A percentile compares a stretch with the other conserved stretches of the same genome.
These are phyloP conservation scores for Sporisorium exsertum DNA, from an alignment of 1,284 basidiomycete genomes.

Conservation along the genomic window DNA sequence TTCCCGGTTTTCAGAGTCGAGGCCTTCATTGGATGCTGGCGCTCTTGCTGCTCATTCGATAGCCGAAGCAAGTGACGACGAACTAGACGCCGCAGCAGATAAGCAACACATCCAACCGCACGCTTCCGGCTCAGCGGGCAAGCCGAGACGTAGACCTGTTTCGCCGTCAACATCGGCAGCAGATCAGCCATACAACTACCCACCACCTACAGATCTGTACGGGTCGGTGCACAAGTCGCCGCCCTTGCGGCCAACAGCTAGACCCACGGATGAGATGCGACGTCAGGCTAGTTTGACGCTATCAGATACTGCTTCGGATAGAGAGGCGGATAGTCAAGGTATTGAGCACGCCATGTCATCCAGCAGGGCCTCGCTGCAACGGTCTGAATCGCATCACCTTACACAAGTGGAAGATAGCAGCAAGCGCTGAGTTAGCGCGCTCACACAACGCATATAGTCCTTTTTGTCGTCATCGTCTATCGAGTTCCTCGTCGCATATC, in stretches of 20 bases:
- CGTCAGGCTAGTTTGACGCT: conserved; percentile 36
- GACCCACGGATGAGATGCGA: conserved; percentile 33
- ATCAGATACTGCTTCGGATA: conserved; percentile 32
- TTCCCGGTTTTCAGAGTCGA: conserved; percentile 23
- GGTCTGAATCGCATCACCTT: conserved; percentile 32
- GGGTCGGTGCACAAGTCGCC: conserved; percentile 35
- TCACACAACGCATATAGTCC: background rate
- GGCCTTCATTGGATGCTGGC: conserved; percentile 3
- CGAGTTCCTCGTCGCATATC: background rate
- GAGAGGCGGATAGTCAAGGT: conserved; percentile 5
- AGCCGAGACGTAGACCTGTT: conserved; percentile 17
- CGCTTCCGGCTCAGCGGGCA: conserved; percentile 13
- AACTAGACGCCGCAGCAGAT: conserved; percentile 3
- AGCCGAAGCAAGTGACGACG: conserved; percentile 26
- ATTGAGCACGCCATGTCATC: conserved; percentile 14
- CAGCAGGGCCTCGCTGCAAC: conserved; percentile 23
- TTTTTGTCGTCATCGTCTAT: background rate
- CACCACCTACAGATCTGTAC: conserved; percentile 25
- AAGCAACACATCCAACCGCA: conserved; percentile 21
- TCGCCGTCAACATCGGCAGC: conserved; percentile 13
- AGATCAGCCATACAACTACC: conserved; percentile 39
- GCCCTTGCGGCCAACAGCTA: conserved; percentile 9
- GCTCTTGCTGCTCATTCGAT: conserved; percentile 21
- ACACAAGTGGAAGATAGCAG: conserved; percentile 22
- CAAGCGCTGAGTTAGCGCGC: background rate